Conservation (phyloP, 495 filamentous ascomycete genomes). For the Lepraria neglecta region DNA sequence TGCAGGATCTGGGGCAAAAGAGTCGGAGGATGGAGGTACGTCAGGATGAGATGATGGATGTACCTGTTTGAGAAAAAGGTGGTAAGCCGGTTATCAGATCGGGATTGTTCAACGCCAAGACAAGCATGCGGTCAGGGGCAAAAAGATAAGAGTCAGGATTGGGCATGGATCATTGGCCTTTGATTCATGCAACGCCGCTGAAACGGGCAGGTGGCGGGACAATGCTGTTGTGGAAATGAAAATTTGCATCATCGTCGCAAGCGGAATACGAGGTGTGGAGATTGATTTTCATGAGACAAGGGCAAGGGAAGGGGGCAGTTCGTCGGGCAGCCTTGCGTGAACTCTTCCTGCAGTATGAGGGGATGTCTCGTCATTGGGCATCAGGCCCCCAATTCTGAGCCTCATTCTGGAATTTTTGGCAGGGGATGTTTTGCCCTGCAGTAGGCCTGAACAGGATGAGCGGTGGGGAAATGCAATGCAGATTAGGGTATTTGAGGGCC, state of each 20-base stretch:
- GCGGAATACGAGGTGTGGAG: slow-evolving; percentile 9
- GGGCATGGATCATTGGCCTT: too few relatives aligned
- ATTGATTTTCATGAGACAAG: neutral
- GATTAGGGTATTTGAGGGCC: slow-evolving; percentile 21
- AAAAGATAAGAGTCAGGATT: slow-evolving; percentile 18
- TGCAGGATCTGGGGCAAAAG: slow-evolving; percentile 69
- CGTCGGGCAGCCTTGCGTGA: slow-evolving; percentile 10
- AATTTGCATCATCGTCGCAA: neutral
- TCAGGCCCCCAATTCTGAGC: slow-evolving; percentile 4
- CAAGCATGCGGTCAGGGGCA: too few relatives aligned
- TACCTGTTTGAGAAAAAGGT: slow-evolving; percentile 49
- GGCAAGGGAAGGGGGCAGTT: neutral
- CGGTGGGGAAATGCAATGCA: slow-evolving; percentile 22
- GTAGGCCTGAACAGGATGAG: slow-evolving; percentile 14
- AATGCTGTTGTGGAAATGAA: slow-evolving; percentile 13
- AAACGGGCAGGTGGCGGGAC: slow-evolving; percentile 6
- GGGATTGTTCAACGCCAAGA: neutral
- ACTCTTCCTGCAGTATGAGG: too few relatives aligned
- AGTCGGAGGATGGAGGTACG: slow-evolving; percentile 57
- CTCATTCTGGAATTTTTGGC: slow-evolving; percentile 1
- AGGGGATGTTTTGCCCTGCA: slow-evolving; percentile 2
- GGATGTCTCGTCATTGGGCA: slow-evolving; percentile 9
- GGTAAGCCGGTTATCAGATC: too few relatives aligned
- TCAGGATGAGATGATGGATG: slow-evolving; percentile 62
- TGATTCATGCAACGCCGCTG: slow-evolving; percentile 6